Base-by-base conservation (phyloP, 2,329 filamentous ascomycete genomes). In the Monosporascus sp. region DNA sequence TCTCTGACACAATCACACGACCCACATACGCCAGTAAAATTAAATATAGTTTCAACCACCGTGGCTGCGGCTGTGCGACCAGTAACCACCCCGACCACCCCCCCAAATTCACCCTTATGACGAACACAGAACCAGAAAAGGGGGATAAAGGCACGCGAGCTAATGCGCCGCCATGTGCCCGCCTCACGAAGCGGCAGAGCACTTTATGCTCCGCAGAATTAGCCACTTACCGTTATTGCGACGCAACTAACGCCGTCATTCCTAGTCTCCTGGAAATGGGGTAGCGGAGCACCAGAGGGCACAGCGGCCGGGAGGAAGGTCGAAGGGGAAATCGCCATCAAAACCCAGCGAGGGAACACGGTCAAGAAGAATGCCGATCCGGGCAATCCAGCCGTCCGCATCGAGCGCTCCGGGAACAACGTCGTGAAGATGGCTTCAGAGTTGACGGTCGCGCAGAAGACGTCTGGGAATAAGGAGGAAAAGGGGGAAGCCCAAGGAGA, bases 181-280 rank as follows among this genome's bases (percentile, higher is more conserved):
- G 5, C 5, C 31, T 53, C 11, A 18, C 14, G 15, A 8, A 5
- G 3, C 37, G 37, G 22, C 27, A 17, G 39, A 22, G 11, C 17
- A 5, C 44, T 9, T 11, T 3, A 25, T 9, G 8, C 22, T n/a
- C 3, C 3, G 9, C 24, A 17, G 22, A 27, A 8, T 11, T 11
- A 1, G 2, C 37, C 17, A 44, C 25, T 9, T 45, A 38, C 18
- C 22, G 17, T 43, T 5, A 37, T 38, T 25, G 8, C n/a, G 6
- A 14, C 17, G 15, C 51, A 58, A 37, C 58, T 41, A 43, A 11
- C 22, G 5, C 7, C 44, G 14, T 25, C 6, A n/a, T 15, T 18
- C 27, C 11, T 54, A 87, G 84, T 86, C 62, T 82, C 81, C 54
- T 86, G 83, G 83, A 75, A 77, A 64, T 85, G 81, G 81, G 74